Conservation (phyloP, 805 yeast species). For the Zygotorulaspora sp. region DNA sequence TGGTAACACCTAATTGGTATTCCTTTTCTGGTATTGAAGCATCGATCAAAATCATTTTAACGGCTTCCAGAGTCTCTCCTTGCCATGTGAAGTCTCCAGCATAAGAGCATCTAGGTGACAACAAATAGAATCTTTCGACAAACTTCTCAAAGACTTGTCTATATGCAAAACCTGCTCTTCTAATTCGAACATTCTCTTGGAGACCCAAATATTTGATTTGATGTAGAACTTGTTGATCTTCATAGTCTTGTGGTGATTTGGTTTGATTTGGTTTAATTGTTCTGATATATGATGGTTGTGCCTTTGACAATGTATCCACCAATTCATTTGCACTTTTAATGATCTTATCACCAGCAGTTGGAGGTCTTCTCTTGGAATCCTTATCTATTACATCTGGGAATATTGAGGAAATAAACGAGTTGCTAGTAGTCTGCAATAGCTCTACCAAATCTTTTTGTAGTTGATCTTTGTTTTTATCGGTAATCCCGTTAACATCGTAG, state of each 20-base stretch:
- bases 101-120: conserved; percentile 86
- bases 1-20: conserved; percentile 86
- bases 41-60: conserved; percentile 48
- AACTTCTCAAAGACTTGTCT: conserved; percentile 95
- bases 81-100: conserved; percentile 75
- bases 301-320: conserved; percentile 81
- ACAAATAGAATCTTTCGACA: conserved; percentile 85
- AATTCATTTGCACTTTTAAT: conserved; percentile 85
- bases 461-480: conserved; percentile 95
- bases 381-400: conserved; percentile 65
- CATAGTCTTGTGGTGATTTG: conserved; percentile 85
- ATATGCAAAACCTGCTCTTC: conserved; percentile 98
- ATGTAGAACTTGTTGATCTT: conserved; percentile 83
- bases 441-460: conserved; percentile 84
- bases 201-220: conserved; percentile 94
- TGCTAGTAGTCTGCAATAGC: conserved; percentile 65
- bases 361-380: conserved; percentile 77
- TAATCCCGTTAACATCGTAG: conserved; percentile 83
- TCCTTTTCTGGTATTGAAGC: conserved; percentile 72
- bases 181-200: conserved; percentile 92
- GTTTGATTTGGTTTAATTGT: conserved; percentile 96
- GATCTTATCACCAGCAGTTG: conserved; percentile 94
- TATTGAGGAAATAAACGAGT: conserved; percentile 52
- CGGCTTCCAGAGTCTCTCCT: conserved; percentile 55
- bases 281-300: conserved; percentile 95